Base-by-base conservation (phyloP, 495 filamentous ascomycete species). In the Lichenothelia convexa region DNA sequence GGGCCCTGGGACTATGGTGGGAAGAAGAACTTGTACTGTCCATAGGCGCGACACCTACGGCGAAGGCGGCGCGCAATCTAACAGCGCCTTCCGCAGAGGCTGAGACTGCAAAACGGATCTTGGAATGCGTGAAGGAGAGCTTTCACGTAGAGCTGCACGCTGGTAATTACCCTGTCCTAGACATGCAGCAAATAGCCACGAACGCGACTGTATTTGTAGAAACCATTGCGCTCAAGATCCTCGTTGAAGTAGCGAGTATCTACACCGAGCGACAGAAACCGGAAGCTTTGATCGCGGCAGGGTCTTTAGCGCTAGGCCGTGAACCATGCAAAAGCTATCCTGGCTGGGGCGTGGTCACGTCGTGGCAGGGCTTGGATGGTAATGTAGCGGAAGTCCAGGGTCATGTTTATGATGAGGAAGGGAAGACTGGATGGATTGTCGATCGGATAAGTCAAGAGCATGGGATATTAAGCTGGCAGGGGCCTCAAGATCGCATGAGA, bases 1-100 rank as follows among this genome's bases (percentile, higher is more conserved):
- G n/a, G n/a, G n/a, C n/a, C n/a, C n/a, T n/a, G n/a, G n/a, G n/a
- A n/a, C n/a, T n/a, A n/a, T n/a, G n/a, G n/a, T n/a, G 45, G 0
- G 35, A 15, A 31, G 49, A 48, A 16, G 60, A 59, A 21, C 46
- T 86, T 15, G 62, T 73, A 1, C 56, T 93, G 11, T 80, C 74
- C 3, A 72, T 87, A 2, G 84, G 83, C 2, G 83, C 84, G 1
- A 85, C 83, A 23, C 84, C 83, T 1, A 89, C 83, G 5, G 71
- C 75, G 6, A 71, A 72, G 0, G 66, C 71, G 11, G 52, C 61
- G 7, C 54, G 68, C 44, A 60, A 68, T 41, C 43, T 70, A 7
- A 27, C 62, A 4, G 39, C 32, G 5, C 21, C 42, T 1, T 50
- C 52, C 21, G 42, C 46, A 12, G 40, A 44, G 23, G 35, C 1